Percentiles rank a stretch among this genome's conserved stretches.
phyloP scores from a whole-genome alignment of 2,329 filamentous ascomycete genomes.

The Clonostachys rhizophaga region DNA sequence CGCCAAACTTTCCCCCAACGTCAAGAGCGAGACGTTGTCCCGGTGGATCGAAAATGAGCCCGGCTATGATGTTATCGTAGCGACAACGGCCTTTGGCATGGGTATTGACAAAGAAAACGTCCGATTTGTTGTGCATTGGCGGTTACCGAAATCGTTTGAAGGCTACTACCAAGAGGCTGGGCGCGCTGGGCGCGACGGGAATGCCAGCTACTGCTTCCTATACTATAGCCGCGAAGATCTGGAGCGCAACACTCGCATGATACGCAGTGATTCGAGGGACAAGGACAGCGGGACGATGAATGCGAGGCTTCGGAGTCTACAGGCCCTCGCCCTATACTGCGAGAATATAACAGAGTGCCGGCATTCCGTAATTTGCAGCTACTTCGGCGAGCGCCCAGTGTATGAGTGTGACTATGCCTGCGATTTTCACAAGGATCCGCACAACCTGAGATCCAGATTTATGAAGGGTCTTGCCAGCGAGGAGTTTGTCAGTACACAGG shows the following conservation, averaged over 20 bases:
- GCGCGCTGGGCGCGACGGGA: constrained; percentile 83
- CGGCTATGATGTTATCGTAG: constrained; percentile 88
- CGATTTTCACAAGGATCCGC: constrained; percentile 70
- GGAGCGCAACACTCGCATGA: constrained; percentile 62
- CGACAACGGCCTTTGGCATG: constrained; percentile 96
- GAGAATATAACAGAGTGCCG: constrained; percentile 71
- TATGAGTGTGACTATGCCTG: constrained; percentile 70
- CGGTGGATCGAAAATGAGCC: constrained; percentile 69
- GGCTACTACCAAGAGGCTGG: constrained; percentile 96
- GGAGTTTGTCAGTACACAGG: constrained; percentile 61
- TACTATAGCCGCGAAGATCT: constrained; percentile 89
- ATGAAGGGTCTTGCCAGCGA: constrained; percentile 50
- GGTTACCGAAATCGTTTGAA: constrained; percentile 88
- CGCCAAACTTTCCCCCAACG: constrained; percentile 60
- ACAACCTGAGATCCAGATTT: constrained; percentile 53
- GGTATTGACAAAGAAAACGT: constrained; percentile 96
- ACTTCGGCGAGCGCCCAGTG: constrained; percentile 63
- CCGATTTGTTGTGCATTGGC: constrained; percentile 93
- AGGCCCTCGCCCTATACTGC: constrained; percentile 73
- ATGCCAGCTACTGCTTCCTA: constrained; percentile 79
- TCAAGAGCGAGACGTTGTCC: constrained; percentile 66
- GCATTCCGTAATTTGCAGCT: constrained; percentile 69
- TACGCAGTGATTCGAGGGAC: constrained; percentile 38
- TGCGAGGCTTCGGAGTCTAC: constrained; percentile 57
- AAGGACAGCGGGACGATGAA: constrained; percentile 27